Percentiles rank a stretch among this genome's conserved stretches.
These are phyloP conservation scores for Adansonia gregorii DNA, from an alignment of 441 rosid genomes.

Conservation along the genomic window DNA sequence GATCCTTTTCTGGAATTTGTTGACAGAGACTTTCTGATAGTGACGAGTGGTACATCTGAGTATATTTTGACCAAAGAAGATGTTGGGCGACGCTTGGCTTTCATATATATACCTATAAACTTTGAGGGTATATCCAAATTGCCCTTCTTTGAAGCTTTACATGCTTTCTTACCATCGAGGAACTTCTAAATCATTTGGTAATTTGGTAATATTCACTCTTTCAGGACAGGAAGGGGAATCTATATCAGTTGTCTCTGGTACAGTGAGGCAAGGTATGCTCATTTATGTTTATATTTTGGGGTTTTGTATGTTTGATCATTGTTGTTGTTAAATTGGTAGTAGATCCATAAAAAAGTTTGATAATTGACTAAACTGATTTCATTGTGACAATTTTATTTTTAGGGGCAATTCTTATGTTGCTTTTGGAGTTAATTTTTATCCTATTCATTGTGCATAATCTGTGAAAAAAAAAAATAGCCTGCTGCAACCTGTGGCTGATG, in stretches of 20 bases:
- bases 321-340: conserved; percentile 10
- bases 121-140: conserved; percentile 74
- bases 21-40: conserved; percentile 63
- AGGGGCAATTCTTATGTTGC: neutral
- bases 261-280: conserved; percentile 79
- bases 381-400: conserved; percentile 17
- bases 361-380: neutral
- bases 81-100: conserved; percentile 76
- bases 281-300: conserved; percentile 22
- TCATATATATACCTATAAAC: conserved; percentile 88
- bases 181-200: conserved; percentile 22
- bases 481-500: neutral
- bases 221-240: conserved; percentile 96
- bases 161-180: conserved; percentile 23
- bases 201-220: conserved; percentile 31
- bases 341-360: conserved; percentile 5
- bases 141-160: conserved; percentile 24
- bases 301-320: conserved; percentile 19
- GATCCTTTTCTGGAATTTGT: conserved; percentile 29
- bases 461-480: neutral
- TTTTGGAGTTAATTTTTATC: neutral
- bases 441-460: neutral
- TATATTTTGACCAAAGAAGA: conserved; percentile 87
- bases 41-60: conserved; percentile 83
- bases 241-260: conserved; percentile 59